phyloP scores from a whole-genome alignment of 148 eudicot species.

The Chenopodium berlandieri region DNA sequence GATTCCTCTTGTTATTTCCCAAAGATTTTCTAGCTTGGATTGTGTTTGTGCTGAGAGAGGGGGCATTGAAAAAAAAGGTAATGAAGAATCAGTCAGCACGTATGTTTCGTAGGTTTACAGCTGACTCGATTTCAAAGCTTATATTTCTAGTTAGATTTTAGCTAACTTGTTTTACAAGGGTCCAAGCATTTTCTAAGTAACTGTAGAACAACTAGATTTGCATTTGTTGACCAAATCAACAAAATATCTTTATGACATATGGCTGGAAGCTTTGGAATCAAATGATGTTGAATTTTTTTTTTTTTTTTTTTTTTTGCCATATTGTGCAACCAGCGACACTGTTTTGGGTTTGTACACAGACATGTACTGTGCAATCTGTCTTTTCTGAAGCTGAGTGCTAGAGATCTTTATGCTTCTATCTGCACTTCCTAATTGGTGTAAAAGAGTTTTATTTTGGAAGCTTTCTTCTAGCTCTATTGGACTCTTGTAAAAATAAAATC shows the following conservation, averaged over 20 bases:
- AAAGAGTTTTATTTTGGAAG: background rate
- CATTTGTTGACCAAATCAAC: background rate
- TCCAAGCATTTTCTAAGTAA: background rate
- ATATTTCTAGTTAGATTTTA: background rate
- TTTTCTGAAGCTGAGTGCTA: background rate
- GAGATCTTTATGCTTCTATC: background rate
- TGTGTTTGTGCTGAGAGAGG: background rate
- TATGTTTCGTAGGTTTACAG: background rate
- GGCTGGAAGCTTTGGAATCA: background rate
- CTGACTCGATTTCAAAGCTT: background rate
- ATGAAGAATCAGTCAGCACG: background rate
- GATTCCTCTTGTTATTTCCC: background rate
- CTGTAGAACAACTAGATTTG: background rate
- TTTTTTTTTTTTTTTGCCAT: background rate
- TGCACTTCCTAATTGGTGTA: background rate
- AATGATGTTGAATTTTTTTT: background rate
- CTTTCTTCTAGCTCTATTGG: background rate
- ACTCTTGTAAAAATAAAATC: background rate
- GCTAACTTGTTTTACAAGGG: background rate
- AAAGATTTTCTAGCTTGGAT: background rate
- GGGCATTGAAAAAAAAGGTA: background rate
- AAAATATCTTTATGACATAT: background rate
- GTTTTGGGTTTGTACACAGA: background rate
- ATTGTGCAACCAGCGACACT: background rate
- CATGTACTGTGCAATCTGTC: background rate